Evolutionary conservation across 1,139 yeast species (phyloP).

Genomic region (Saccharomyces pastorianus): DNA sequence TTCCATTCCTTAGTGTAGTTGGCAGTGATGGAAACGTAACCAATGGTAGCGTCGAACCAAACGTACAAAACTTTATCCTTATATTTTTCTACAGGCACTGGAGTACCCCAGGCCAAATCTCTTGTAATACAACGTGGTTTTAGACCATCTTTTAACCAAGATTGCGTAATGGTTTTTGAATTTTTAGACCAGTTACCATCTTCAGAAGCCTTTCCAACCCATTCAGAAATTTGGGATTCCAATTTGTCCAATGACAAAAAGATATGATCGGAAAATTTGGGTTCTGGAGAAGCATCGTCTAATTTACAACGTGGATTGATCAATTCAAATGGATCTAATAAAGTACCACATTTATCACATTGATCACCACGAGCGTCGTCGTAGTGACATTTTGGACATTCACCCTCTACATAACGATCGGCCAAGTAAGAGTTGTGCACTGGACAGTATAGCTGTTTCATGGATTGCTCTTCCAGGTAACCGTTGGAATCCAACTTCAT

Average conservation of each 20-base stretch:
- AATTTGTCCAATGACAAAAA: constrained; percentile 77
- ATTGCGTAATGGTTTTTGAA: constrained; percentile 74
- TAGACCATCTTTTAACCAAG: constrained; percentile 92
- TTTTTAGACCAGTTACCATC: constrained; percentile 89
- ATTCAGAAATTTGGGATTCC: constrained; percentile 61
- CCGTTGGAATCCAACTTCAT: constrained; percentile 64
- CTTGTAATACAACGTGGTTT: constrained; percentile 94
- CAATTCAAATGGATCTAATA: constrained; percentile 86
- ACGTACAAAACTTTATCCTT: constrained; percentile 88
- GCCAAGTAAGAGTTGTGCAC: constrained; percentile 86
- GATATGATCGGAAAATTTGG: constrained; percentile 75
- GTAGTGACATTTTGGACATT: constrained; percentile 88
- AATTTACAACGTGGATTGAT: constrained; percentile 92
- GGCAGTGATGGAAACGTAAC: constrained; percentile 93
- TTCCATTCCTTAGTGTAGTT: constrained; percentile 78
- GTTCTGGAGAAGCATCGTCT: constrained; percentile 73
- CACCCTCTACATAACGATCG: constrained; percentile 95
- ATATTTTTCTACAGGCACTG: constrained; percentile 80
- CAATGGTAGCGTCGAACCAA: constrained; percentile 98
- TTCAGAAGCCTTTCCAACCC: constrained; percentile 61
- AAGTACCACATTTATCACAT: constrained; percentile 91
- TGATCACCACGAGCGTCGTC: constrained; percentile 99
- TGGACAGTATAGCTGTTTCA: constrained; percentile 86
- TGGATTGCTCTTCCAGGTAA: constrained; percentile 74
- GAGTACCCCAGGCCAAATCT: constrained; percentile 97